phyloP scores from a whole-genome alignment of 257 asterid genomes.

The Apocynum venetum region DNA sequence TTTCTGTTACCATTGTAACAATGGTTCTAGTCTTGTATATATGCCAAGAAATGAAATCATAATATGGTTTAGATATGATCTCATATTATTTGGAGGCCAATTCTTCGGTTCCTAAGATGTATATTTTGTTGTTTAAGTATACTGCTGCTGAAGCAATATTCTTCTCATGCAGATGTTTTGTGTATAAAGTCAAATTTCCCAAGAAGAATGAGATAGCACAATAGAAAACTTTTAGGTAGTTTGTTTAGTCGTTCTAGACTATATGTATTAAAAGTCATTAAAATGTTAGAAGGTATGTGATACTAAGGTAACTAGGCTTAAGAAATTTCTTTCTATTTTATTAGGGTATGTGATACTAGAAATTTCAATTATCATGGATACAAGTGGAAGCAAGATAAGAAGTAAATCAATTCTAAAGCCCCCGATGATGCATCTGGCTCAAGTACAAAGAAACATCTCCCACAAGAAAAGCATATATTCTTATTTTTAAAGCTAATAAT shows the following conservation, averaged over 20 bases:
- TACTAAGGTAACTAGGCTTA: no score
- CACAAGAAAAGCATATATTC: neutral
- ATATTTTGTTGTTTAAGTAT: neutral
- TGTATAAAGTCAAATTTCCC: neutral
- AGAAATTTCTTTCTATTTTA: no score
- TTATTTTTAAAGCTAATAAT: neutral
- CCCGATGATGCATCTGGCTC: neutral
- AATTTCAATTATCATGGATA: no score
- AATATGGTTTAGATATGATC: neutral
- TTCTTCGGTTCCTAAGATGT: neutral
- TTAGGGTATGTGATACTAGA: no score
- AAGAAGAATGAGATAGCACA: neutral
- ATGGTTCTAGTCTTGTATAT: neutral
- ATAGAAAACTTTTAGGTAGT: neutral
- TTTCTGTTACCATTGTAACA: neutral
- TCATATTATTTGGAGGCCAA: neutral
- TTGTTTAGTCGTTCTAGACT: no score
- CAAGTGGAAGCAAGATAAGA: neutral
- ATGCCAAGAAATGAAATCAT: neutral
- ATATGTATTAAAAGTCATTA: no score
- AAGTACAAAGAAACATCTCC: neutral
- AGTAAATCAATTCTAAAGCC: neutral
- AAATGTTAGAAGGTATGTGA: no score
- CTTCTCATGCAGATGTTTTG: neutral
- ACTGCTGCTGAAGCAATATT: neutral